Conservation (phyloP, 169 alveolate genomes). For the Cryptosporidium canis region DNA sequence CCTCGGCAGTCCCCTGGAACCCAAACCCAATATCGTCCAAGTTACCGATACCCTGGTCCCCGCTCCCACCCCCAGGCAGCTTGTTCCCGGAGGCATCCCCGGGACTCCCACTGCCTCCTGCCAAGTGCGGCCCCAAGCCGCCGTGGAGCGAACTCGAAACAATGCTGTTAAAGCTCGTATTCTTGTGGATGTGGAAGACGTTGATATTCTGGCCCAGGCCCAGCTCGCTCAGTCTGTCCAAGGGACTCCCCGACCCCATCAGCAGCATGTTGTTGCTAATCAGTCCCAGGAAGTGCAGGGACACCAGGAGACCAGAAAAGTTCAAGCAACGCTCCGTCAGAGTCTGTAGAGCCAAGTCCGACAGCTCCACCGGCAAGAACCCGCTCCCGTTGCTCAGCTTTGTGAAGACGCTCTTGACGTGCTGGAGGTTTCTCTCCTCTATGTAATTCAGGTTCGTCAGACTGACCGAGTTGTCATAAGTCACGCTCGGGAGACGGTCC, state of each 20-base stretch:
- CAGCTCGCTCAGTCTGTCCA: conserved; percentile 16
- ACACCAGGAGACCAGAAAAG: conserved; percentile 76
- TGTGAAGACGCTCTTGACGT: conserved; percentile 70
- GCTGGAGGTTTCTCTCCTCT: conserved; percentile 63
- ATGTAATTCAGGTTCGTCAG: conserved; percentile 11
- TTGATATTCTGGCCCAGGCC: not conserved
- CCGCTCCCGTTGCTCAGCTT: conserved; percentile 76
- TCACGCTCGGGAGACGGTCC: conserved; percentile 30
- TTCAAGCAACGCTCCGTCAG: conserved; percentile 77
- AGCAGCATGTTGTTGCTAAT: conserved; percentile 35
- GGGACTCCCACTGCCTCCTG: not conserved
- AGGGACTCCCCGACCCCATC: conserved; percentile 31
- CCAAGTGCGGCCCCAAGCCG: not conserved
- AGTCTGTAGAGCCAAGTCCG: conserved; percentile 77
- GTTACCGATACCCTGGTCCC: not conserved
- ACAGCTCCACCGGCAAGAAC: conserved; percentile 76
- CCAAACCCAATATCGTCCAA: not conserved
- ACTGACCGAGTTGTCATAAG: conserved; percentile 25
- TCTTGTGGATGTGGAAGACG: conserved; percentile 16
- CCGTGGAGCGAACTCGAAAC: not conserved
- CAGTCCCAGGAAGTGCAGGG: conserved; percentile 69
- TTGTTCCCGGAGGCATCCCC: not conserved
- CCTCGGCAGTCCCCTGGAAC: not conserved
- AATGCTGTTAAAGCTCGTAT: not conserved
- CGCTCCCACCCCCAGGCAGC: not conserved